Evolutionary conservation across 2,329 filamentous ascomycete species (phyloP).

Genomic region (Diplodia sapinea): DNA sequence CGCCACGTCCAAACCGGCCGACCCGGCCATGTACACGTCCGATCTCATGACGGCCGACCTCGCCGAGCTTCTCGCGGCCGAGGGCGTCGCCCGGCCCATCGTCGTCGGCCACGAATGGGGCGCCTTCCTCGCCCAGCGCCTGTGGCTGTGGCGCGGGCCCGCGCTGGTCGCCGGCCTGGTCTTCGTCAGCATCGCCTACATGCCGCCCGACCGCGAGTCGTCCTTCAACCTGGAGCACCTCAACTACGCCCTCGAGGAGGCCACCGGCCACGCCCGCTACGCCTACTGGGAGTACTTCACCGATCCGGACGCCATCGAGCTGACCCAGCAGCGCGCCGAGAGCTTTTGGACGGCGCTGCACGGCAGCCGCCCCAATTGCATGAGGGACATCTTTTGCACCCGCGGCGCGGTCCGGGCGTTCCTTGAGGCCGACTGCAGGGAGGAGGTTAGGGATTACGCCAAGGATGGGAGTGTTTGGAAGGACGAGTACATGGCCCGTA

Average conservation of each 20-base stretch:
- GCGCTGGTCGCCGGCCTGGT: constrained; percentile 51
- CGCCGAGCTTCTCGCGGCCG: constrained; percentile 35
- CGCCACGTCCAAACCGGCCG: constrained; percentile 38
- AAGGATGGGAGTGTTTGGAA: constrained; percentile 39
- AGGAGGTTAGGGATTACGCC: constrained; percentile 44
- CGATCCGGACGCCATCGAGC: constrained; percentile 45
- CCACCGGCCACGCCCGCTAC: constrained; percentile 48
- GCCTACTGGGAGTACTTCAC: constrained; percentile 58
- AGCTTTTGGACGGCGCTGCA: constrained; percentile 47
- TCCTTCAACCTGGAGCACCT: constrained; percentile 48
- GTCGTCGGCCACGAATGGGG: constrained; percentile 61
- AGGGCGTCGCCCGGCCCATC: constrained; percentile 40
- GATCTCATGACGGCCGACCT: constrained; percentile 32
- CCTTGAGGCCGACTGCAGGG: constrained; percentile 34
- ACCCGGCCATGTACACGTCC: constrained; percentile 30
- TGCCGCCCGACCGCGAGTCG: constrained; percentile 40
- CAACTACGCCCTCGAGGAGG: constrained; percentile 43
- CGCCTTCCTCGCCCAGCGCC: constrained; percentile 47
- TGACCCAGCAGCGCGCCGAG: constrained; percentile 50
- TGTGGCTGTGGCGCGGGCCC: constrained; percentile 51
- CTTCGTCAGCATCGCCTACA: constrained; percentile 53
- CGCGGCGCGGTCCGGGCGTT: constrained; percentile 45
- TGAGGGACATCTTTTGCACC: constrained; percentile 48
- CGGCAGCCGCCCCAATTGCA: constrained; percentile 40
- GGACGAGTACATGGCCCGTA: constrained; percentile 45